Evolutionary conservation across 495 filamentous ascomycete species (phyloP), one percentile per base, ranked within the genome.

Genomic region (Hyaloscypha finlandica): DNA sequence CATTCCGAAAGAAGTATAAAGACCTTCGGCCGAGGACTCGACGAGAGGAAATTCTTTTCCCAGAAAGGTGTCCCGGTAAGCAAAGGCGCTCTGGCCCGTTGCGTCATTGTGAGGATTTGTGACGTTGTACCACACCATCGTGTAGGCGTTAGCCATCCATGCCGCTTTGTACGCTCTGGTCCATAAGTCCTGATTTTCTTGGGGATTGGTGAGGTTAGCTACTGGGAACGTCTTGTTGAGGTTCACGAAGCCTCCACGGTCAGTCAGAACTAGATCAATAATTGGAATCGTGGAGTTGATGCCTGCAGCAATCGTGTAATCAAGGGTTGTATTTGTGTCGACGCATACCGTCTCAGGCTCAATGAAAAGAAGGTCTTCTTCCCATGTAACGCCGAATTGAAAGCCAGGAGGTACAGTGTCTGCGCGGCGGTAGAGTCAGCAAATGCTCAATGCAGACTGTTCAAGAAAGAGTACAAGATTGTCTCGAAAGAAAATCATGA

Each of bases 281-380:
- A 72, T 32, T 11, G 19, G 39, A 37, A 37, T 59, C 20, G 64
- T 35, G 19, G n/a, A 0, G 33, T 59, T 66, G 16, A 42, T 29
- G 22, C 5, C 8, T 58, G 2, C 5, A 22, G 25, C 32, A 2
- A 73, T 66, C 8, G 63, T 74, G 59, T 74, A 81, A 42, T 82
- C 75, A 14, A 83, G 31, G 8, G 77, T 81, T 33, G 82, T 30
- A 64, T 84, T 83, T 6, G 74, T 76, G 52, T 80, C 64, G 8
- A 83, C 80, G 64, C 81, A 84, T 8, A 66, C 62, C 0, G 79
- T 77, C 29, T 77, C 70, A 3, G 80, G 81, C 71, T 82, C 77
- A 55, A 83, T 69, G 68, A 82, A 83, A 1, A 83, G 74, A 5
- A 83, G 19, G 56, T 82, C 78, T 66, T 84, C 81, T 4, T 66